These are phyloP conservation scores for Lichtheimia corymbifera DNA, from an alignment of 371 early-diverging fungal genomes.

Conservation along the genomic window DNA sequence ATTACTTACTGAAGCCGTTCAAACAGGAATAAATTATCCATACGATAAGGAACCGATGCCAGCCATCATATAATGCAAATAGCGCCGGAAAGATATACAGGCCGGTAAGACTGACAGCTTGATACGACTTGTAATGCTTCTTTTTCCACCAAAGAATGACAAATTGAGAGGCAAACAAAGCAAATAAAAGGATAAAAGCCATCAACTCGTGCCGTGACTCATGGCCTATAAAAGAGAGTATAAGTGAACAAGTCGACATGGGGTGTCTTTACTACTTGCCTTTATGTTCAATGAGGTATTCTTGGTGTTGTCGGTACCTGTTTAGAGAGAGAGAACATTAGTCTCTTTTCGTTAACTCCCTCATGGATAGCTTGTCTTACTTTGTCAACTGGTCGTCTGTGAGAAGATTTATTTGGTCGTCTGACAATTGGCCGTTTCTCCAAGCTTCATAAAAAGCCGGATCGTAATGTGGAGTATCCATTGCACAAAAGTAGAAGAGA, in stretches of 20 bases:
- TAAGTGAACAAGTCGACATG: no score
- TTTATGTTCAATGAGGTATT: conserved; percentile 43
- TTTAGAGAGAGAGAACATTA: neutral
- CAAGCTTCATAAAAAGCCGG: conserved; percentile 33
- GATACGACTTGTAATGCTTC: conserved; percentile 75
- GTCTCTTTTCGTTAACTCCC: neutral
- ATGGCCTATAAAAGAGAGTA: conserved; percentile 43
- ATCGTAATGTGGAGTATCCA: conserved; percentile 24
- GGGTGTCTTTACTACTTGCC: conserved; percentile 17
- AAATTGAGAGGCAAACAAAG: conserved; percentile 75
- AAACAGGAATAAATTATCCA: conserved; percentile 46
- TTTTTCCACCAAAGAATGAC: conserved; percentile 79
- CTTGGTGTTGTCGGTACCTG: conserved; percentile 39
- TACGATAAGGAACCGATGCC: conserved; percentile 42
- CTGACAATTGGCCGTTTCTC: conserved; percentile 31
- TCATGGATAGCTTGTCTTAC: conserved; percentile 12
- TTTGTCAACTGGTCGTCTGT: conserved; percentile 38
- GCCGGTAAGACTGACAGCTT: conserved; percentile 70
- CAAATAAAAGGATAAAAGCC: conserved; percentile 75
- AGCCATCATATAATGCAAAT: conserved; percentile 54
- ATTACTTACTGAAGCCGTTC: conserved; percentile 42
- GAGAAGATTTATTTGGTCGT: conserved; percentile 32
- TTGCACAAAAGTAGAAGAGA: conserved; percentile 5
- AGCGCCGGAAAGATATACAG: conserved; percentile 70
- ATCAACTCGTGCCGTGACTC: conserved; percentile 73